Evolutionary conservation across 306 rosid genomes (phyloP), one percentile per base, ranked within the genome.

Genomic region (Gynostemma pentaphyllum): DNA sequence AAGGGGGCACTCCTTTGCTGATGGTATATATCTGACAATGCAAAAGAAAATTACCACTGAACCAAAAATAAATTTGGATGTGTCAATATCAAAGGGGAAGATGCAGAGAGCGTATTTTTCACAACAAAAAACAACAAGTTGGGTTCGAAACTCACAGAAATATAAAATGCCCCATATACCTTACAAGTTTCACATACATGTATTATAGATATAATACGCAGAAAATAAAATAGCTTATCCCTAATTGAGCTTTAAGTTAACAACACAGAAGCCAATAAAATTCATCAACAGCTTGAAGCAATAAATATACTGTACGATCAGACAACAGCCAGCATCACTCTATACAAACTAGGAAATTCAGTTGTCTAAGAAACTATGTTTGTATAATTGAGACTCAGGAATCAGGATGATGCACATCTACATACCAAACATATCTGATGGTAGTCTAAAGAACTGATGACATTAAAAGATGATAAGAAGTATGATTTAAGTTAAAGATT

Each of bases 1-100:
- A 72, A 92, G 99, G 68, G 99, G 96, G 59, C 88, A 86, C 74
- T 92, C 99, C 75, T 78, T 76, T 9, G 79, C 85, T 50, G 99
- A 82, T 53, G 96, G 94, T 72, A 88, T 55, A 66, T 88, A 92
- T 63, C 99, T 92, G 80, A 67, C 21, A 87, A 53, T 9, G 75
- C 50, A 27, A 9, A 14, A 10, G 8, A 23, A 62, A 23, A 62
- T 37, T 27, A 26, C n/a, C 15, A 62, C 13, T 26, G 37, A 42
- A 62, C 12, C 28, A 56, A 41, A 62, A 23, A 14, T 61, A 29
- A 34, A 40, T 51, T 41, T 12, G 6, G 41, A 24, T 34, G 29
- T 6, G n/a, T 8, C 4, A 12, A 48, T 52, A 55, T 22, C 47
- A 68, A 55, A 19, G 45, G 44, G 62, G 63, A 65, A 72, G 66